Conservation (phyloP, 2,329 filamentous ascomycete genomes). For the Tetracladium maxilliforme region DNA sequence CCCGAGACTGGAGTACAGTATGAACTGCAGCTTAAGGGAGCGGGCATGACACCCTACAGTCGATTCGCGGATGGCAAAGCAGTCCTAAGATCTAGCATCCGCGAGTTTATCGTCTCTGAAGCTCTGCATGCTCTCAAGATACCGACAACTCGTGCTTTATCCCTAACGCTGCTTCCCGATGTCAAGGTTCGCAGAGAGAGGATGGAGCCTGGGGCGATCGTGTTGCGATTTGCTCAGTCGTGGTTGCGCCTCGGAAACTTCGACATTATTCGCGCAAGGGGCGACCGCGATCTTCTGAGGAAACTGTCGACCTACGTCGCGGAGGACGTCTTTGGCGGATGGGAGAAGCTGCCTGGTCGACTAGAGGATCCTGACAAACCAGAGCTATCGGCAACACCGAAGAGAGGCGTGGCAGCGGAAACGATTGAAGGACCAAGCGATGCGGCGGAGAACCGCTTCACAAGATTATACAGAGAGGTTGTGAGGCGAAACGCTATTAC, state of each 20-base stretch:
- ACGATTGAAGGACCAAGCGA: conserved; percentile 52
- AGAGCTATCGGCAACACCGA: conserved; percentile 20
- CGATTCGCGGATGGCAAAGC: conserved; percentile 94
- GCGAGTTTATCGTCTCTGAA: conserved; percentile 89
- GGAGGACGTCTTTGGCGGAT: conserved; percentile 77
- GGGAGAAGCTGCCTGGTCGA: conserved; percentile 63
- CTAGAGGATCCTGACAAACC: conserved; percentile 35
- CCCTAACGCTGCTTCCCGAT: conserved; percentile 63
- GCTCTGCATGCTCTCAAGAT: conserved; percentile 73
- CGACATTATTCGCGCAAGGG: conserved; percentile 72
- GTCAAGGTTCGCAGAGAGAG: conserved; percentile 63
- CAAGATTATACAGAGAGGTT: conserved; percentile 76
- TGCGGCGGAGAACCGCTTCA: conserved; percentile 70
- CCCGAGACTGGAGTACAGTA: conserved; percentile 57
- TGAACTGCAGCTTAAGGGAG: conserved; percentile 89
- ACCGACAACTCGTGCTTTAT: conserved; percentile 73
- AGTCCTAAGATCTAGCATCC: conserved; percentile 79
- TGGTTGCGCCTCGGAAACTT: conserved; percentile 96
- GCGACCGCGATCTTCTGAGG: conserved; percentile 61
- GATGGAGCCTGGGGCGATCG: conserved; percentile 81
- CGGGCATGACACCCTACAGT: conserved; percentile 85
- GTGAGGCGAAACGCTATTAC: conserved; percentile 72
- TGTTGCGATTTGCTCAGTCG: conserved; percentile 76
- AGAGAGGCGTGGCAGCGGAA: conserved; percentile 33
- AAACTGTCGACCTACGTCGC: conserved; percentile 70